Percentiles rank a stretch among this genome's conserved stretches.
These are phyloP conservation scores for Barnettozyma botsteinii DNA, from an alignment of 805 yeast species.

Conservation along the genomic window DNA sequence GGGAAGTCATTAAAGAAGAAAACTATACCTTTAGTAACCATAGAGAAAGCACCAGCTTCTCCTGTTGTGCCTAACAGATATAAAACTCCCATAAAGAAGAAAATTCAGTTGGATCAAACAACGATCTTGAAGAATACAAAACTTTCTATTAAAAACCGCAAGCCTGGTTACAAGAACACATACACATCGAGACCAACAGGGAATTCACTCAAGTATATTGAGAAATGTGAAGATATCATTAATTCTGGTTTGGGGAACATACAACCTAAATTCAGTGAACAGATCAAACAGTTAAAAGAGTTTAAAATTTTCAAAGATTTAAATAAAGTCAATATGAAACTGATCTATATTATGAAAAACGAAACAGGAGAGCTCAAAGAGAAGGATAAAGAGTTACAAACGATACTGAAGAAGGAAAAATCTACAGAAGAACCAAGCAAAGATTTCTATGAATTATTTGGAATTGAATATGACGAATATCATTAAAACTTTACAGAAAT, in stretches of 20 bases:
- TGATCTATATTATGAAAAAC: constrained; percentile 11
- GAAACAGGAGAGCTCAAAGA: constrained; percentile 12
- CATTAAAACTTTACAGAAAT: not conserved
- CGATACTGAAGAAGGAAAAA: constrained; percentile 6
- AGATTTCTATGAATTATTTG: constrained; percentile 7
- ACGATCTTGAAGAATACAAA: not conserved
- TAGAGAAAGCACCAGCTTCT: too few relatives aligned
- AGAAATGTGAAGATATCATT: constrained; percentile 2
- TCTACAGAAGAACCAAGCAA: not conserved
- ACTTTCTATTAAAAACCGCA: not conserved
- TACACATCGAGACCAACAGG: not conserved
- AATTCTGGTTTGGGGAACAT: constrained; percentile 7
- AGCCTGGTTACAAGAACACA: not conserved
- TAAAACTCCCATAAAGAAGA: too few relatives aligned
- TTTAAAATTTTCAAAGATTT: constrained; percentile 17
- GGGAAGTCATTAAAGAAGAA: not conserved
- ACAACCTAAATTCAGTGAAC: constrained; percentile 10
- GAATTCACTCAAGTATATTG: not conserved
- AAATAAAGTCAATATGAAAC: constrained; percentile 9
- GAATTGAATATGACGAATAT: constrained; percentile 2
- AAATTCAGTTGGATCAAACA: too few relatives aligned
- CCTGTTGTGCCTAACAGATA: too few relatives aligned
- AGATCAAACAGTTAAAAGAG: constrained; percentile 10
- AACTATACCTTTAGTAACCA: constrained; percentile 31
- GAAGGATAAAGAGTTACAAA: constrained; percentile 8